A percentile compares a stretch with the other conserved stretches of the same genome.
phyloP scores from a whole-genome alignment of 306 rosid genomes.

The Pyrus communis region DNA sequence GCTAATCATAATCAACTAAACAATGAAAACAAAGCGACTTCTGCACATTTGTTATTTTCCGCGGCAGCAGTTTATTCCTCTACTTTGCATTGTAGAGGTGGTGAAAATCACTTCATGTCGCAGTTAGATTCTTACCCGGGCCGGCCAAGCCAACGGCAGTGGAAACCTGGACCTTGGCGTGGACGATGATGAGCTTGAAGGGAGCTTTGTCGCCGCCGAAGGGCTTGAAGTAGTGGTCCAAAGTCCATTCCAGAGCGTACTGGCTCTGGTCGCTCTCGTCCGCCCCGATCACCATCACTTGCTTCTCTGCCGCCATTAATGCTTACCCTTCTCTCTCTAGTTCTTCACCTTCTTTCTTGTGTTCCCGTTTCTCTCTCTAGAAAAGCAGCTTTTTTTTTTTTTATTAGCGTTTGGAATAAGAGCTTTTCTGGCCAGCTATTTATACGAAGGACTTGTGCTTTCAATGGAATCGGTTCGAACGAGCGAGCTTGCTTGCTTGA shows the following conservation, averaged over 20 bases:
- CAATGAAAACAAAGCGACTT: not conserved
- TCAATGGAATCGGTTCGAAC: not conserved
- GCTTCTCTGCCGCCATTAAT: conserved; percentile 43
- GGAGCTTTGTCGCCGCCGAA: not conserved
- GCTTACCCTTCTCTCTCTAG: not conserved
- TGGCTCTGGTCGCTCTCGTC: conserved; percentile 61
- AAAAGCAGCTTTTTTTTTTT: not conserved
- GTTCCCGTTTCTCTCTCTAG: not conserved
- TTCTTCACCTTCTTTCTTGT: not conserved
- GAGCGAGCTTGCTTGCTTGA: not conserved
- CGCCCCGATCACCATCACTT: conserved; percentile 54
- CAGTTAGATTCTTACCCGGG: conserved; percentile 34
- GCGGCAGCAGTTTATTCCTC: too few relatives aligned
- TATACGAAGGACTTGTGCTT: not conserved
- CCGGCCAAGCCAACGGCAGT: conserved; percentile 51
- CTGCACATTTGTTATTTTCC: too few relatives aligned
- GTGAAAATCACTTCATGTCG: not conserved
- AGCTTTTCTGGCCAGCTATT: not conserved
- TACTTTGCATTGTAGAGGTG: too few relatives aligned
- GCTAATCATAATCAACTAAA: not conserved
- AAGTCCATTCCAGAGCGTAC: conserved; percentile 58
- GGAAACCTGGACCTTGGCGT: conserved; percentile 44
- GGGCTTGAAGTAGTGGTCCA: conserved; percentile 43
- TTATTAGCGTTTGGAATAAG: not conserved
- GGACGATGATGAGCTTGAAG: conserved; percentile 55